These are phyloP conservation scores for Seminavis robusta DNA, from an alignment of 108 stramenopile species.

Conservation along the genomic window DNA sequence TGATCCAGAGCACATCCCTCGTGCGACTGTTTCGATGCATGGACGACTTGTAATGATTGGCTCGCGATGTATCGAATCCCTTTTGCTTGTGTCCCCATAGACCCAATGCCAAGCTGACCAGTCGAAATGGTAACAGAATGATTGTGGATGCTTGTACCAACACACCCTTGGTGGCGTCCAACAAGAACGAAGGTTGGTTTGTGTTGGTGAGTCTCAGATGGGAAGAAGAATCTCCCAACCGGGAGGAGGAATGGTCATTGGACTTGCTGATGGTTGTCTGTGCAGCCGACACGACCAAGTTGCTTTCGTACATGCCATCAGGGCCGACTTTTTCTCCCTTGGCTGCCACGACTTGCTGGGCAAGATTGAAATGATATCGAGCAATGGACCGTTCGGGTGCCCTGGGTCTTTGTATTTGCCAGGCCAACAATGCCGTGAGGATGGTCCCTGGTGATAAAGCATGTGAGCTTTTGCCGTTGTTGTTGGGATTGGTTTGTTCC, in stretches of 20 bases:
- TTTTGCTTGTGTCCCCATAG: constrained; percentile 21
- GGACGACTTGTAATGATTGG: background rate
- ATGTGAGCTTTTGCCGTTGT: background rate
- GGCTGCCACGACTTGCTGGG: constrained; percentile 43
- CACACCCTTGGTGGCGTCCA: constrained; percentile 68
- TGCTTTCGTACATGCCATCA: constrained; percentile 79
- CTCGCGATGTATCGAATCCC: background rate
- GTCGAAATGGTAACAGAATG: constrained; percentile 71
- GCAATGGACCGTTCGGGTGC: constrained; percentile 66
- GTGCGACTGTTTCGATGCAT: constrained; percentile 35
- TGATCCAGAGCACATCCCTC: constrained; percentile 70
- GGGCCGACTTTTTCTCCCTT: constrained; percentile 40
- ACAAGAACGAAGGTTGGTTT: constrained; percentile 21
- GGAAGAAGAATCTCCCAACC: background rate
- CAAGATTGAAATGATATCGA: constrained; percentile 41
- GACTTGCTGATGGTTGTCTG: constrained; percentile 12
- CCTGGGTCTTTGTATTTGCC: constrained; percentile 50
- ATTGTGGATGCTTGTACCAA: constrained; percentile 53
- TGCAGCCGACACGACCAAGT: constrained; percentile 47
- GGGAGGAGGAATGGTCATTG: background rate
- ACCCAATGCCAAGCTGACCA: constrained; percentile 52
- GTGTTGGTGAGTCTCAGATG: background rate
- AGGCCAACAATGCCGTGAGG: constrained; percentile 44
- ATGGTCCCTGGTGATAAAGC: constrained; percentile 41
- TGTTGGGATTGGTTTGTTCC: constrained; percentile 35